A percentile compares a stretch with the other conserved stretches of the same genome.
Conservation (phyloP, 208 protist genomes). For the Strigomonas oncopelti region DNA sequence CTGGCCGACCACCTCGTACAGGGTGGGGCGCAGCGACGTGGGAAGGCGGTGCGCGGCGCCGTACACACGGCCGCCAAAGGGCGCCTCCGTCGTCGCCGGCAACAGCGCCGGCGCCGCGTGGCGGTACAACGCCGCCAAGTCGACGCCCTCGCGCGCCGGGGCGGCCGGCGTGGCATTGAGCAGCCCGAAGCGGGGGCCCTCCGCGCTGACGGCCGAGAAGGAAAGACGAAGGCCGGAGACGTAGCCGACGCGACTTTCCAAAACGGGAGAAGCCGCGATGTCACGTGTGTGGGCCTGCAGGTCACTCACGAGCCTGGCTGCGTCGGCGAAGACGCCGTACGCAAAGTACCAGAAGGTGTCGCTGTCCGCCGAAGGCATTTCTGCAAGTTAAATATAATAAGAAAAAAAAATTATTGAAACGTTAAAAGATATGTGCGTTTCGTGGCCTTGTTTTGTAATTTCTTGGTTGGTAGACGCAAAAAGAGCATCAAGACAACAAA, state of each 20-base stretch:
- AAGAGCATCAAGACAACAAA: no score
- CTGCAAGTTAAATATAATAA: neutral
- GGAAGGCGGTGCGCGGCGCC: conserved; percentile 36
- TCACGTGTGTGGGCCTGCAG: neutral
- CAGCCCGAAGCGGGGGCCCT: conserved; percentile 28
- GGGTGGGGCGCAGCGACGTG: conserved; percentile 7
- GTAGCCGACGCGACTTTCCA: conserved; percentile 1
- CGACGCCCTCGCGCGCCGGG: conserved; percentile 3
- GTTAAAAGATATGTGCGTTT: no score
- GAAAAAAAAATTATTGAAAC: conserved; percentile 1
- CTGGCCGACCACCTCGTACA: conserved; percentile 30
- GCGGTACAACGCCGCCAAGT: conserved; percentile 8
- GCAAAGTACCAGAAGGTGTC: conserved; percentile 34
- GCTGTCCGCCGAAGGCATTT: neutral
- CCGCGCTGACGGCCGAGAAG: conserved; percentile 34
- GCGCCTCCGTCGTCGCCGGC: neutral
- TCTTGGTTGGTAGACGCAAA: no score
- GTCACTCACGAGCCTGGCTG: neutral
- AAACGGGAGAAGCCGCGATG: conserved; percentile 14
- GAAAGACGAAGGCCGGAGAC: conserved; percentile 18
- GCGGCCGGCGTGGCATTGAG: conserved; percentile 26
- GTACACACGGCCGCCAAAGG: conserved; percentile 29
- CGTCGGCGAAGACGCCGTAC: conserved; percentile 21
- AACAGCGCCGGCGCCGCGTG: conserved; percentile 3
- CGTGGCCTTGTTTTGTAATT: no score